Evolutionary conservation across 2,329 filamentous ascomycete species (phyloP).

Genomic region (Microcyclospora tardicrescens): DNA sequence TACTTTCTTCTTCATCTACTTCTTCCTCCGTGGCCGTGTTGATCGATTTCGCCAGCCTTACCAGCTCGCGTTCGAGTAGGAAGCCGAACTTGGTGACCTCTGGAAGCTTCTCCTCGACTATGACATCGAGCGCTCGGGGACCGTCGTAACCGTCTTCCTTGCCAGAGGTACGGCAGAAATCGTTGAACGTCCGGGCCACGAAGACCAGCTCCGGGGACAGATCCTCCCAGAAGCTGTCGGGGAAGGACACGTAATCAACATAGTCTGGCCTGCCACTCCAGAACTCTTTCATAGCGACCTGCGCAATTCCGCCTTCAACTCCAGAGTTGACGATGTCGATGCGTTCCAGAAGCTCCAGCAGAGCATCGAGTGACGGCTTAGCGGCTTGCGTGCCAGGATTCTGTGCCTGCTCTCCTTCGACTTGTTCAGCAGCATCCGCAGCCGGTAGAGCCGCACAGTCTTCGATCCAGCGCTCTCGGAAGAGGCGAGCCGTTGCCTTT

Average conservation of each 20-base stretch:
- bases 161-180: slow-evolving; percentile 68
- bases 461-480: slow-evolving; percentile 95
- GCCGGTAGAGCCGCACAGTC: slow-evolving; percentile 65
- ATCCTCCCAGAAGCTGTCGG: slow-evolving; percentile 64
- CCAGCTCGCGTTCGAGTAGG: slow-evolving; percentile 69
- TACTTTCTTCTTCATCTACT: slow-evolving; percentile 61
- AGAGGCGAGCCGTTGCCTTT: slow-evolving; percentile 79
- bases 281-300: slow-evolving; percentile 90
- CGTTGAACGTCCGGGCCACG: slow-evolving; percentile 82
- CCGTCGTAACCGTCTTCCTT: slow-evolving; percentile 31
- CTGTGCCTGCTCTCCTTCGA: slow-evolving; percentile 36
- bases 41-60: slow-evolving; percentile 52
- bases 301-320: slow-evolving; percentile 74
- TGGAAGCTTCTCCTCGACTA: slow-evolving; percentile 86
- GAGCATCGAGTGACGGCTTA: slow-evolving; percentile 62
- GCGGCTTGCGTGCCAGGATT: slow-evolving; percentile 34
- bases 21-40: slow-evolving; percentile 44
- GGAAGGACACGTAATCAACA: slow-evolving; percentile 55
- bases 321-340: slow-evolving; percentile 89
- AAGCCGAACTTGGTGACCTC: slow-evolving; percentile 87
- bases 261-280: slow-evolving; percentile 88
- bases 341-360: slow-evolving; percentile 82
- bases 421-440: slow-evolving; percentile 42
- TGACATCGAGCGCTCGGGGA: slow-evolving; percentile 58
- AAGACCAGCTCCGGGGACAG: slow-evolving; percentile 78